Percentiles rank a stretch among this genome's conserved stretches.
phyloP scores from a whole-genome alignment of 352 stramenopile genomes.

The Phytophthora citricola region DNA sequence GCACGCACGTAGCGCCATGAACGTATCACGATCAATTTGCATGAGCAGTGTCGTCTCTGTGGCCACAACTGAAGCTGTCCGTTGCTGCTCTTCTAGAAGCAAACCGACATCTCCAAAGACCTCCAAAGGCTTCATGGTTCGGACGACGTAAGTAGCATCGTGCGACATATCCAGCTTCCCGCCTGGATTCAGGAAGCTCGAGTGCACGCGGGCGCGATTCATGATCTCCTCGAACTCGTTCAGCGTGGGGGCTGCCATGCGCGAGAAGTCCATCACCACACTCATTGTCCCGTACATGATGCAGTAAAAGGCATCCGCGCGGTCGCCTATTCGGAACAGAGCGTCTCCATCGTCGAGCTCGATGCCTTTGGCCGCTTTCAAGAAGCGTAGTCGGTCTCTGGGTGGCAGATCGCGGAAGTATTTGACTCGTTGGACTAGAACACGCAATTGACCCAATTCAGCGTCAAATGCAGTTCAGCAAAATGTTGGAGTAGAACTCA shows the following conservation, averaged over 20 bases:
- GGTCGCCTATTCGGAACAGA: constrained; percentile 74
- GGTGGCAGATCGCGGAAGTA: constrained; percentile 71
- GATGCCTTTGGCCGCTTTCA: constrained; percentile 71
- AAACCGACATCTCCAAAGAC: constrained; percentile 78
- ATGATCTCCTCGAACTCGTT: constrained; percentile 81
- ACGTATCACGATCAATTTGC: constrained; percentile 72
- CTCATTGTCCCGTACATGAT: constrained; percentile 80
- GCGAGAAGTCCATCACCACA: constrained; percentile 79
- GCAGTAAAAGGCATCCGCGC: constrained; percentile 78
- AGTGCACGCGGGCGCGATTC: constrained; percentile 71
- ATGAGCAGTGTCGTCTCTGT: constrained; percentile 74
- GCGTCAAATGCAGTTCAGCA: too few species aligned
- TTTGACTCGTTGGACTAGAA: constrained; percentile 58
- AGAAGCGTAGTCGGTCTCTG: constrained; percentile 61
- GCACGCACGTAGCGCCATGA: constrained; percentile 63
- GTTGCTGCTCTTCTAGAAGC: constrained; percentile 59
- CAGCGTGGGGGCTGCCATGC: constrained; percentile 64
- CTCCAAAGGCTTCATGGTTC: constrained; percentile 67
- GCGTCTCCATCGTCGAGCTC: constrained; percentile 69
- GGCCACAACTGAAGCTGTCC: constrained; percentile 73
- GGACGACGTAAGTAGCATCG: constrained; percentile 66
- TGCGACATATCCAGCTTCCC: constrained; percentile 51
- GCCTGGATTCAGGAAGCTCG: constrained; percentile 68
- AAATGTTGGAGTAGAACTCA: constrained; percentile 10
- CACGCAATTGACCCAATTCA: not conserved